Percentiles rank a stretch among this genome's conserved stretches.
Conservation (phyloP, 2,329 filamentous ascomycete genomes). For the Lomentospora prolificans region DNA sequence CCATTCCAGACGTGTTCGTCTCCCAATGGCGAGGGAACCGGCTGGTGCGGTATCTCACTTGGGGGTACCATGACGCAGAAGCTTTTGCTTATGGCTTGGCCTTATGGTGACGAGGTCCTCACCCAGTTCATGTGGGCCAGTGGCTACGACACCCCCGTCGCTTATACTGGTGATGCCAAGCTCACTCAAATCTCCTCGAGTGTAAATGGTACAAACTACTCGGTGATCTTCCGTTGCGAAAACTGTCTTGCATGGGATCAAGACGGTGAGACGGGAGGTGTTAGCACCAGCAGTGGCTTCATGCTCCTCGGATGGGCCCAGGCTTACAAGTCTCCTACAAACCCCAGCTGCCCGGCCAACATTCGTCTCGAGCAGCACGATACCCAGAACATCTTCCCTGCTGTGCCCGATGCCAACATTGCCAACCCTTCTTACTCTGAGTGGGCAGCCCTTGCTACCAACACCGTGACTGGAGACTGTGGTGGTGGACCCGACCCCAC, state of each 20-base stretch:
- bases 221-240: conserved; percentile 56
- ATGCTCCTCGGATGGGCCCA: conserved; percentile 48
- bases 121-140: conserved; percentile 48
- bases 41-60: conserved; percentile 49
- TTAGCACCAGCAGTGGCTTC: conserved; percentile 32
- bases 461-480: conserved; percentile 25
- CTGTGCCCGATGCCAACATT: conserved; percentile 23
- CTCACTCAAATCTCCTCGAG: conserved; percentile 49
- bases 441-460: conserved; percentile 35
- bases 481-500: conserved; percentile 13
- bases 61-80: conserved; percentile 47
- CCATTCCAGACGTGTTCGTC: conserved; percentile 32
- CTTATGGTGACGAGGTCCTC: conserved; percentile 39
- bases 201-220: conserved; percentile 48
- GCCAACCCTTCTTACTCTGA: conserved; percentile 29
- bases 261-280: conserved; percentile 30
- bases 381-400: conserved; percentile 40
- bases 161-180: conserved; percentile 52
- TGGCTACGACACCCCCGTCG: conserved; percentile 46
- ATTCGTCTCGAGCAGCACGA: conserved; percentile 44
- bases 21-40: conserved; percentile 32
- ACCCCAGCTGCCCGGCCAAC: conserved; percentile 31
- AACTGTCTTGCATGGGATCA: conserved; percentile 45
- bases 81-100: conserved; percentile 48
- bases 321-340: conserved; percentile 30